Evolutionary conservation across 805 yeast species (phyloP).

Genomic region (Lipomyces sp.): DNA sequence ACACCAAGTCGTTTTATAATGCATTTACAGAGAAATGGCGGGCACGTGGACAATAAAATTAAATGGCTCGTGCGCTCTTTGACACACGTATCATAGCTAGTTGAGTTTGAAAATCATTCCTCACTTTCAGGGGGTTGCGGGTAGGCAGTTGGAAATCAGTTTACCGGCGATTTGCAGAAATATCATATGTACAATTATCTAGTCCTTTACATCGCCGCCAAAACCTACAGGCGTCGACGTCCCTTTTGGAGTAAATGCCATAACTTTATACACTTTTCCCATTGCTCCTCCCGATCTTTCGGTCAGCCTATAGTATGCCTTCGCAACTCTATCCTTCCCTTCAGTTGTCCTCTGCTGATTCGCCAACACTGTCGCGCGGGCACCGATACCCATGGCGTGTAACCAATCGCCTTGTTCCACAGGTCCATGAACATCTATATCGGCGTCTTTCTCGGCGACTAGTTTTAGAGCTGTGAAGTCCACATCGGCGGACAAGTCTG

Average conservation of each 20-base stretch:
- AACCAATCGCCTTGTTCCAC: conserved; percentile 77
- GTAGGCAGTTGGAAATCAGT: neutral
- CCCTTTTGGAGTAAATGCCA: conserved; percentile 55
- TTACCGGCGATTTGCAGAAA: neutral
- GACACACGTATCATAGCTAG: no score
- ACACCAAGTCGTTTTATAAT: no score
- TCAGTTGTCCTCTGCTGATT: conserved; percentile 45
- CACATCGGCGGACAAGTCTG: conserved; percentile 79
- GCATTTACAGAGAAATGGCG: no score
- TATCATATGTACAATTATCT: neutral
- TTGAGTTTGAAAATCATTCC: no score
- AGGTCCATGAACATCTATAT: conserved; percentile 50
- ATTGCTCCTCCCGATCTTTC: conserved; percentile 58
- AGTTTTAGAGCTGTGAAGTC: conserved; percentile 62
- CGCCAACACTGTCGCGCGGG: conserved; percentile 52
- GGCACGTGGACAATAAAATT: no score
- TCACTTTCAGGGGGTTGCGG: no score
- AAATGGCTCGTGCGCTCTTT: no score
- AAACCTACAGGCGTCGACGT: conserved; percentile 53
- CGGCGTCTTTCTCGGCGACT: conserved; percentile 36
- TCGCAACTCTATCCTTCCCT: conserved; percentile 50
- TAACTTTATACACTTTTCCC: conserved; percentile 75
- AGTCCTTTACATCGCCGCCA: conserved; percentile 38
- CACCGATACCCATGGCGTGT: conserved; percentile 69
- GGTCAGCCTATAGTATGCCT: conserved; percentile 60